Evolutionary conservation across 2,329 filamentous ascomycete genomes (phyloP).

Genomic region (Curvularia eragrostidis): DNA sequence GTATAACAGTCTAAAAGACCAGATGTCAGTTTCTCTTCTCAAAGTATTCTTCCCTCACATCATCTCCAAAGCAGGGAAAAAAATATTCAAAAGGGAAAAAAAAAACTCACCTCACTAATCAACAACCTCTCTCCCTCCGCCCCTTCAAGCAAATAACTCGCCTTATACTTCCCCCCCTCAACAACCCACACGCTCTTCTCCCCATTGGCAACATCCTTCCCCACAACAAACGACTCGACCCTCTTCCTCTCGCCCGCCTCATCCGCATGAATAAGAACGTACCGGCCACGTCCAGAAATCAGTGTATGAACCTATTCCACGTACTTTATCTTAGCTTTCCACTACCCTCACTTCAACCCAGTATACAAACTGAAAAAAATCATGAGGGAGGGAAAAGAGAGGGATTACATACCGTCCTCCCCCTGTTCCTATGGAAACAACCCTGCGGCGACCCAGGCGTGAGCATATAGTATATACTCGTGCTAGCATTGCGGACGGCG

Average conservation of each 20-base stretch:
- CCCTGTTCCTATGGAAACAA: constrained; percentile 68
- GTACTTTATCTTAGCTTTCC: no score
- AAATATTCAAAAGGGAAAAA: not conserved
- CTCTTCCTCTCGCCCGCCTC: constrained; percentile 57
- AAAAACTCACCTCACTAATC: constrained; percentile 63
- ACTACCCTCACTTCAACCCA: no score
- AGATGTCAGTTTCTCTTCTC: not conserved
- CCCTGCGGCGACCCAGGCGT: constrained; percentile 63
- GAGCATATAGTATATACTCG: constrained; percentile 70
- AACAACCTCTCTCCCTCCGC: constrained; percentile 60
- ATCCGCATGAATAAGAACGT: constrained; percentile 68
- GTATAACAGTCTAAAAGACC: constrained; percentile 62
- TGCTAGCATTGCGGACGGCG: constrained; percentile 61
- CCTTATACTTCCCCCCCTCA: constrained; percentile 71
- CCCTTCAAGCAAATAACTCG: constrained; percentile 62
- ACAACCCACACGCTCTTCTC: constrained; percentile 73
- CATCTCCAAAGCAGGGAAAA: not conserved
- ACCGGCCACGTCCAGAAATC: constrained; percentile 67
- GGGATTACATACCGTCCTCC: constrained; percentile 53
- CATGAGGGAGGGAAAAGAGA: not conserved
- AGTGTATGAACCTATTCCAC: constrained; percentile 63
- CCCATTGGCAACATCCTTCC: constrained; percentile 62
- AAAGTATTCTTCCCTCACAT: not conserved
- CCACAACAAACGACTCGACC: constrained; percentile 71
- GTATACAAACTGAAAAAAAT: no score